These are phyloP conservation scores for Cicer pinnatifidum DNA, from an alignment of 306 rosid species.

Conservation along the genomic window DNA sequence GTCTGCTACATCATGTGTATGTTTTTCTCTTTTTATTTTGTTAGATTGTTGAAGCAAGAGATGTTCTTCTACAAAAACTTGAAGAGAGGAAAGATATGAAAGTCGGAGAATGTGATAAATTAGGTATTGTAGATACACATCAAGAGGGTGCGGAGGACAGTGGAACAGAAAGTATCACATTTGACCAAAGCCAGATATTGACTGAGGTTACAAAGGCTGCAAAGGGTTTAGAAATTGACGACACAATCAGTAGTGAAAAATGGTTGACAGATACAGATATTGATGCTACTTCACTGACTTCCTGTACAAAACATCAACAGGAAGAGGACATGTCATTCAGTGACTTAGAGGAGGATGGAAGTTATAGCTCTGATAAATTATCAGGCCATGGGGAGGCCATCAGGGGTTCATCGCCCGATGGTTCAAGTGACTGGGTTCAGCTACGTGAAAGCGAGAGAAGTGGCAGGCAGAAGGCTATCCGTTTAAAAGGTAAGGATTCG, in stretches of 20 bases:
- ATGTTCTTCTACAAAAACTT: slow-evolving; percentile 60
- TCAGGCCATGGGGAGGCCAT: slow-evolving; percentile 47
- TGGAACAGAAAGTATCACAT: slow-evolving; percentile 43
- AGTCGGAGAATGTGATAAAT: slow-evolving; percentile 47
- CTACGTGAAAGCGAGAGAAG: slow-evolving; percentile 53
- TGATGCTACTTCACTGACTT: slow-evolving; percentile 50
- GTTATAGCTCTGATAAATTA: slow-evolving; percentile 57
- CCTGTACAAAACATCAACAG: slow-evolving; percentile 50
- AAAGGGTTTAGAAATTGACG: slow-evolving; percentile 56
- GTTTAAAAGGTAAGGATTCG: slow-evolving; percentile 65
- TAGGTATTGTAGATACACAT: slow-evolving; percentile 36
- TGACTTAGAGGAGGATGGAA: slow-evolving; percentile 70
- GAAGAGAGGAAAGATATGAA: slow-evolving; percentile 52
- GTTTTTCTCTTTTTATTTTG: slow-evolving; percentile 20
- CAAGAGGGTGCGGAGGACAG: slow-evolving; percentile 47
- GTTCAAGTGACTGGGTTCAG: slow-evolving; percentile 82
- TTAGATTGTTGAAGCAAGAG: slow-evolving; percentile 84
- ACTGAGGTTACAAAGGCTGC: slow-evolving; percentile 47
- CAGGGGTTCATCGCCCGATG: slow-evolving; percentile 62
- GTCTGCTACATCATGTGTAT: slow-evolving; percentile 16
- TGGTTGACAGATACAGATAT: slow-evolving; percentile 55
- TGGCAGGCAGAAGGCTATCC: slow-evolving; percentile 43
- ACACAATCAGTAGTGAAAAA: slow-evolving; percentile 51
- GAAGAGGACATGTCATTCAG: slow-evolving; percentile 82
- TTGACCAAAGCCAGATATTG: slow-evolving; percentile 42